Evolutionary conservation across 768 basidiomycete species (phyloP).

Genomic region (Rhizopogon salebrosus): DNA sequence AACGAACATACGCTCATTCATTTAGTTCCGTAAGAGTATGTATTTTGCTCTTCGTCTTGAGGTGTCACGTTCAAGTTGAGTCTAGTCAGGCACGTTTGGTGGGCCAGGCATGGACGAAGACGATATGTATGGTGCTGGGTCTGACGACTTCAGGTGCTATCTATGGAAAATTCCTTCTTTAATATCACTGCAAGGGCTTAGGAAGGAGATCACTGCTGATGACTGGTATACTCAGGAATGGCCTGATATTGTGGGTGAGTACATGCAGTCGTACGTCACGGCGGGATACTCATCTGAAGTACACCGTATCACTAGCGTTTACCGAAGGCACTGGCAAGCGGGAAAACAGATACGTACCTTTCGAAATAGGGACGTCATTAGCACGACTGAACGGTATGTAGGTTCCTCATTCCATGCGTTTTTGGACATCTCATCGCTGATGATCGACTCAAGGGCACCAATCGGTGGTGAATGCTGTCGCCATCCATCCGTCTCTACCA

Average conservation of each 20-base stretch:
- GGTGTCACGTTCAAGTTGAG: not conserved
- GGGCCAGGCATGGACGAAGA: slow-evolving; percentile 49
- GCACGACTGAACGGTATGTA: slow-evolving; percentile 59
- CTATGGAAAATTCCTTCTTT: slow-evolving; percentile 69
- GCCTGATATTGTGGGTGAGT: slow-evolving; percentile 32
- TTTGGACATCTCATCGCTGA: not conserved
- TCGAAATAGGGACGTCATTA: slow-evolving; percentile 57
- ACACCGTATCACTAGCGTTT: slow-evolving; percentile 38
- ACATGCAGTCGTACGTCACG: slow-evolving; percentile 14
- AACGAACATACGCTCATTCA: slow-evolving; percentile 60
- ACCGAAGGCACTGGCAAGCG: slow-evolving; percentile 32
- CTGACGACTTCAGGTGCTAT: slow-evolving; percentile 78
- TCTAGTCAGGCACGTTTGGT: slow-evolving; percentile 74
- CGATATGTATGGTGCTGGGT: slow-evolving; percentile 66
- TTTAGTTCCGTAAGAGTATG: slow-evolving; percentile 81
- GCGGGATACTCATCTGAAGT: slow-evolving; percentile 2
- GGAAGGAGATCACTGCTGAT: slow-evolving; percentile 38
- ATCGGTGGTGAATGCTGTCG: slow-evolving; percentile 70
- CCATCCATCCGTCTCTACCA: slow-evolving; percentile 68
- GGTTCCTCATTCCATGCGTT: not conserved
- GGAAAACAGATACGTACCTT: slow-evolving; percentile 49
- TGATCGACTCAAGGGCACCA: slow-evolving; percentile 48
- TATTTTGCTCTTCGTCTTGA: not conserved
- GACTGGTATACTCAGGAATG: slow-evolving; percentile 40
- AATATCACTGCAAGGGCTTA: slow-evolving; percentile 35